phyloP scores from a whole-genome alignment of 83 land plant genomes.

The Picea engelmannii region DNA sequence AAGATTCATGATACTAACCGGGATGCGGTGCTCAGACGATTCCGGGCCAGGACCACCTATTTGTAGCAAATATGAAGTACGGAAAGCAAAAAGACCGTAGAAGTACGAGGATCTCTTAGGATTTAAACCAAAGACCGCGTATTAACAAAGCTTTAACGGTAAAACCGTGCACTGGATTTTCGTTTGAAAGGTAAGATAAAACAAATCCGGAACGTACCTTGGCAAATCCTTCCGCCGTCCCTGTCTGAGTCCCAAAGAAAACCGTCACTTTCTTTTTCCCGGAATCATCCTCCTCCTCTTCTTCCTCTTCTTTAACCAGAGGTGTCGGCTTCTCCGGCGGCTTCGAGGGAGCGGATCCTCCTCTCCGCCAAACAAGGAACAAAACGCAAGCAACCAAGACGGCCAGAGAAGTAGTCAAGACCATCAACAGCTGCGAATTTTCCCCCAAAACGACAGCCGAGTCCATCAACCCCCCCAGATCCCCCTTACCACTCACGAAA shows the following conservation, averaged over 20 bases:
- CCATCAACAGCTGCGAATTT: slow-evolving; percentile 34
- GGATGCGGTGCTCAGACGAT: not conserved
- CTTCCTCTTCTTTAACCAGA: slow-evolving; percentile 31
- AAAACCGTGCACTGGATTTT: not conserved
- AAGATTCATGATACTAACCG: not conserved
- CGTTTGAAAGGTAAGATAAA: not conserved
- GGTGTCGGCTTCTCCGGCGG: slow-evolving; percentile 24
- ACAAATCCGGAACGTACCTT: slow-evolving; percentile 49
- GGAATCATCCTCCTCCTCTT: slow-evolving; percentile 61
- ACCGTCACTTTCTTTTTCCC: slow-evolving; percentile 78
- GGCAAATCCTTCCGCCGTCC: slow-evolving; percentile 98
- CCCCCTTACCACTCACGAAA: slow-evolving; percentile 9
- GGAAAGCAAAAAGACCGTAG: too few species aligned
- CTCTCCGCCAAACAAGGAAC: slow-evolving; percentile 41
- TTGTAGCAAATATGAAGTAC: too few species aligned
- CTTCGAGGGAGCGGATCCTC: too few species aligned
- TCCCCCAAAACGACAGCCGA: slow-evolving; percentile 21
- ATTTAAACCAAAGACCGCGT: too few species aligned
- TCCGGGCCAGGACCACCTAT: not conserved
- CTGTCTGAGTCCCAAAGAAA: slow-evolving; percentile 95
- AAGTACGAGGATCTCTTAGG: too few species aligned
- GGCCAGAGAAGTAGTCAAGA: slow-evolving; percentile 52
- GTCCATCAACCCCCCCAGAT: slow-evolving; percentile 12
- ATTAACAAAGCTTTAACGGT: too few species aligned
- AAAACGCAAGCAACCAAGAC: slow-evolving; percentile 51